Base-by-base conservation (phyloP, 2,329 filamentous ascomycete genomes). In the Microsporum canis region DNA sequence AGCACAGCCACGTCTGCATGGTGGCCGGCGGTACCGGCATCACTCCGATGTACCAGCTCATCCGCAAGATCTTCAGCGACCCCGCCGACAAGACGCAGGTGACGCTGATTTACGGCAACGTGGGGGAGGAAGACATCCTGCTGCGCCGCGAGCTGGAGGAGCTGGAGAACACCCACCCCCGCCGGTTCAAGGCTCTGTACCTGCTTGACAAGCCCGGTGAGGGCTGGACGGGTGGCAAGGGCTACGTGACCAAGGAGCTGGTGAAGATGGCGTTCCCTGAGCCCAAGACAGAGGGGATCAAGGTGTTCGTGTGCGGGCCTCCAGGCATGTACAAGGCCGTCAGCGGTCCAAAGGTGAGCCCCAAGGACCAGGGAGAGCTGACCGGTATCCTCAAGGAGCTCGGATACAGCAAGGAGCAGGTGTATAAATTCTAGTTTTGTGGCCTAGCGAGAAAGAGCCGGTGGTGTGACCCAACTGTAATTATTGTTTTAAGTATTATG, bases 71-170 rank as follows among this genome's bases (percentile, higher is more conserved):
- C 78, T 95, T 97, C 85, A 89, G 87, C 77, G 95, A 96, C 83
- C 90, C 92, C 63, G 84, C 89, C 49, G 94, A 99, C 79, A 91
- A 94, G 84, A 99, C 94, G 69, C 95, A 96, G 81, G 91, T 99
- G 47, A 97, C 92, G 4, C 85, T 99, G 36, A 83, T 99, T 41
- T 96, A 92, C 71, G 94, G 90, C 67, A 99, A 97, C 79, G 78
- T 96, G 63, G 80, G 79, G 31, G 89, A 97, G 79, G 84, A 92
- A 66, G 94, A 99, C 71, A 96, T 99, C 64, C 81, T 99, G 58
- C 79, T 99, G 69, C 92, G 90, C 82, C 82, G 84, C 69, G 89
- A 99, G 79, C 84, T 92, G 60, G 81, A 88, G 62, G 79, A 91
- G 64, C 83, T 99, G 62, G 94, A 97, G 81, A 96, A 96, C 81